A percentile compares a stretch with the other conserved stretches of the same genome.
Conservation (phyloP, 139 green algal genomes). For the Chlamydomonas applanata region DNA sequence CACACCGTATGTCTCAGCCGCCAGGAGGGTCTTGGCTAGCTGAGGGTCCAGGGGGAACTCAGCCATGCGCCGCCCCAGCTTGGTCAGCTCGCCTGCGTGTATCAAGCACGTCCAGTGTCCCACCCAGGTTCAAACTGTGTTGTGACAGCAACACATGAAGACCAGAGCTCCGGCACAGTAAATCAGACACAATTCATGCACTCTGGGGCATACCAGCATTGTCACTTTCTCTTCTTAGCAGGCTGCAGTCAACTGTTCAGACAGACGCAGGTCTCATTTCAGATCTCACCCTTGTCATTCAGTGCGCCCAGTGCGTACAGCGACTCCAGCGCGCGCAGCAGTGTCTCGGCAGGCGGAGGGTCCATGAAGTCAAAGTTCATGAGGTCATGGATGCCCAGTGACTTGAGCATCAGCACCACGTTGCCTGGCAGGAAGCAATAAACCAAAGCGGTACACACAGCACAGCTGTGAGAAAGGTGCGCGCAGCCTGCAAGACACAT, state of each 20-base stretch:
- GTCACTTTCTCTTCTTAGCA: no score
- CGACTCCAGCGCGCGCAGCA: constrained; percentile 92
- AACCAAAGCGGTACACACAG: constrained; percentile 1
- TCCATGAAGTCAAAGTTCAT: constrained; percentile 95
- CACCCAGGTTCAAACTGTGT: no score
- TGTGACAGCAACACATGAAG: not conserved
- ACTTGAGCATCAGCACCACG: constrained; percentile 96
- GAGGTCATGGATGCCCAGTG: constrained; percentile 86
- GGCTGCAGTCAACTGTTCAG: no score
- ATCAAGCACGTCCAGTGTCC: no score
- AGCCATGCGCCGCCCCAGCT: constrained; percentile 91
- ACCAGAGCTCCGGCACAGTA: constrained; percentile 22
- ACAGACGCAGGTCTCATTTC: no score
- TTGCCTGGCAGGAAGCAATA: no score
- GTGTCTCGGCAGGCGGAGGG: constrained; percentile 82
- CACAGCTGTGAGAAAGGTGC: not conserved
- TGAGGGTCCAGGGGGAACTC: constrained; percentile 98
- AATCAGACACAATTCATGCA: no score
- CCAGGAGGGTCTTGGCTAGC: constrained; percentile 93
- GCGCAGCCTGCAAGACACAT: no score
- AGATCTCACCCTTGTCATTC: constrained; percentile 75
- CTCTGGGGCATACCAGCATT: no score
- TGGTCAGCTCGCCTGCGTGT: constrained; percentile 86
- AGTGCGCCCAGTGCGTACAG: constrained; percentile 96
- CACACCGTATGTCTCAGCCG: constrained; percentile 78